These are phyloP conservation scores for Balamuthia mandrillaris DNA, from an alignment of 208 protist genomes.

Conservation along the genomic window DNA sequence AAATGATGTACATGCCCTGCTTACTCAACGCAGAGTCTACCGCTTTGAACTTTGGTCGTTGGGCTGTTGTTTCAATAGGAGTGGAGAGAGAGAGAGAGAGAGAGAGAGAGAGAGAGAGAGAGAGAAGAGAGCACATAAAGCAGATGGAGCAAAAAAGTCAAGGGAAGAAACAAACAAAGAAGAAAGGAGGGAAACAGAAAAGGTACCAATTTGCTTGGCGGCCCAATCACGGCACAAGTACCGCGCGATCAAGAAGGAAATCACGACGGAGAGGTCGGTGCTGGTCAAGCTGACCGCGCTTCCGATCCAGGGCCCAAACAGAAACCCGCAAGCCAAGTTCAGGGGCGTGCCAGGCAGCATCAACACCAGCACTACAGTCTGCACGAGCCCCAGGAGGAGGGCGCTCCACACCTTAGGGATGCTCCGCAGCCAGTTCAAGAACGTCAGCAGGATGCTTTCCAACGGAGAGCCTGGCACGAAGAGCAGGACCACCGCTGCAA, in stretches of 20 bases:
- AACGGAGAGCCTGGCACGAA: constrained; percentile 2
- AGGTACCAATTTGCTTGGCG: neutral
- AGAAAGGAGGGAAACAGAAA: too few species aligned
- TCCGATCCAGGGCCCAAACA: neutral
- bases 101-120: too few species aligned
- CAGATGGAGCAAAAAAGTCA: too few species aligned
- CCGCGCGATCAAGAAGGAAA: constrained; percentile 17
- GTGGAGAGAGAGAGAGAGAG: too few species aligned
- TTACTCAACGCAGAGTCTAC: neutral
- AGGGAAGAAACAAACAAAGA: too few species aligned
- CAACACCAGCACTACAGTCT: neutral
- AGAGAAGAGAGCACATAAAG: too few species aligned
- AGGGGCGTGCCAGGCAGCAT: constrained; percentile 10
- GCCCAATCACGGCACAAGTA: constrained; percentile 3
- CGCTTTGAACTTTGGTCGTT: constrained; percentile 17
- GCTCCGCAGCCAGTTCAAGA: neutral
- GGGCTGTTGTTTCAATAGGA: too few species aligned
- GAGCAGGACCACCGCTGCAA: neutral
- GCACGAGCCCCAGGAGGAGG: neutral
- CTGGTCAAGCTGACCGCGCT: neutral
- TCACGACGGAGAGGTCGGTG: neutral
- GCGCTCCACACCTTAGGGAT: neutral
- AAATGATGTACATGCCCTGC: constrained; percentile 13
- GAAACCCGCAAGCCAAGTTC: constrained; percentile 5
- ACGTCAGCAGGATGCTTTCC: neutral